These are phyloP conservation scores for Metschnikowia lochheadii DNA, from an alignment of 805 yeast genomes.

Conservation along the genomic window DNA sequence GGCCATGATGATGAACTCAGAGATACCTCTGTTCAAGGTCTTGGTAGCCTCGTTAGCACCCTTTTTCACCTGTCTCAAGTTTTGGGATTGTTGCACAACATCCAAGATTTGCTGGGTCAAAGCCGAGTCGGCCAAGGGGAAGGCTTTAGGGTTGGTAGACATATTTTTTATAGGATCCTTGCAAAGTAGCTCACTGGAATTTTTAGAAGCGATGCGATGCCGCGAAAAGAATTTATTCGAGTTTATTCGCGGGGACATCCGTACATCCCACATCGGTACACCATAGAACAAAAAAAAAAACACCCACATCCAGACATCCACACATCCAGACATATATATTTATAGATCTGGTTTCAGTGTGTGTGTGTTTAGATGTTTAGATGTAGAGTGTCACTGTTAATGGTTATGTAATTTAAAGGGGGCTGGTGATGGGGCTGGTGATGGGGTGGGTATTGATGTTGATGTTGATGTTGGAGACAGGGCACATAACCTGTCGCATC, in stretches of 20 bases:
- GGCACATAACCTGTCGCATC: too few relatives aligned
- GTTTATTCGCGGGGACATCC: not conserved
- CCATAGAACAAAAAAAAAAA: not conserved
- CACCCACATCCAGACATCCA: too few relatives aligned
- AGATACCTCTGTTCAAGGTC: conserved; percentile 98
- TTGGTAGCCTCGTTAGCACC: conserved; percentile 99
- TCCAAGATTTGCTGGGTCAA: conserved; percentile 95
- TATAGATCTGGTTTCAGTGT: too few relatives aligned
- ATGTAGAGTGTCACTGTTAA: too few relatives aligned
- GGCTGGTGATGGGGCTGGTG: too few relatives aligned
- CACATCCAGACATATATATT: too few relatives aligned
- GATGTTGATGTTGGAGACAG: too few relatives aligned
- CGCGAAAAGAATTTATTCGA: not conserved
- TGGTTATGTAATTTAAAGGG: too few relatives aligned
- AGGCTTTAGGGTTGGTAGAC: conserved; percentile 96
- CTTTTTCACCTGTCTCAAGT: conserved; percentile 96
- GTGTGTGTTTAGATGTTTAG: too few relatives aligned
- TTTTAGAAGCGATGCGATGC: conserved; percentile 3
- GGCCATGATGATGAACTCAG: conserved; percentile 99
- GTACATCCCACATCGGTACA: not conserved
- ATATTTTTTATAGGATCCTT: conserved; percentile 43
- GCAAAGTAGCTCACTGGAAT: conserved; percentile 25
- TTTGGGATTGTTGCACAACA: conserved; percentile 96
- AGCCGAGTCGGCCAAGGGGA: conserved; percentile 96
- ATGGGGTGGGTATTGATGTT: too few relatives aligned